Evolutionary conservation across 78 protist species (phyloP).

Genomic region (Dictyostelium firmibasis): DNA sequence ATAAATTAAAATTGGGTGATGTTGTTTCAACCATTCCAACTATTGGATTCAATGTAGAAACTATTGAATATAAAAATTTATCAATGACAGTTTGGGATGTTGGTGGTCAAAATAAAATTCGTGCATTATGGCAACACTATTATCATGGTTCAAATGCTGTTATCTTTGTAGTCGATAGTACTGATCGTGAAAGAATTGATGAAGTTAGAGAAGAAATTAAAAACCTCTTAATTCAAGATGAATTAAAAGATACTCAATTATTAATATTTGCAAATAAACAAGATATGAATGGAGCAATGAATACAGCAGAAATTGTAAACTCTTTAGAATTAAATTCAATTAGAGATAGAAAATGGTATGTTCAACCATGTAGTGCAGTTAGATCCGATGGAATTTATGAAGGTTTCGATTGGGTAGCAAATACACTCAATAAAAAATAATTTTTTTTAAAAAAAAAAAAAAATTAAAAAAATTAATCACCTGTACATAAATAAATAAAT

Average conservation of each 20-base stretch:
- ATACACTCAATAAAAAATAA: not conserved
- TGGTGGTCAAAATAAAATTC: constrained; percentile 95
- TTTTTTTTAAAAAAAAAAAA: too few relatives aligned
- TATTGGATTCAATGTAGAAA: constrained; percentile 75
- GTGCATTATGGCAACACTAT: constrained; percentile 93
- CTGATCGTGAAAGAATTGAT: constrained; percentile 89
- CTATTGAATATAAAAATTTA: constrained; percentile 88
- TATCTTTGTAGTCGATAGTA: constrained; percentile 91
- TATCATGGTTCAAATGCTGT: constrained; percentile 73
- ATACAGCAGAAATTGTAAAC: constrained; percentile 51
- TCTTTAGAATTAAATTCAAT: not conserved
- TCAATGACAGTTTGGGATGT: constrained; percentile 92
- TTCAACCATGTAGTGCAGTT: not conserved
- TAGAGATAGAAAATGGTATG: not conserved
- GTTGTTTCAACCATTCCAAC: constrained; percentile 80
- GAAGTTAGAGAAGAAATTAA: constrained; percentile 82
- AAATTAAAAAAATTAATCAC: too few relatives aligned
- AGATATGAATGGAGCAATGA: constrained; percentile 65
- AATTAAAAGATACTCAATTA: constrained; percentile 20
- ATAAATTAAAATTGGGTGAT: constrained; percentile 72
- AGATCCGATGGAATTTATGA: not conserved
- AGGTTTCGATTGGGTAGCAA: not conserved
- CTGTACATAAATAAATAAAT: too few relatives aligned
- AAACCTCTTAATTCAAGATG: not conserved
- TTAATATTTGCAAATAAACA: constrained; percentile 90